Conservation (phyloP, 2,329 filamentous ascomycete genomes). For the Ophiocordyceps camponoti-leonardi region DNA sequence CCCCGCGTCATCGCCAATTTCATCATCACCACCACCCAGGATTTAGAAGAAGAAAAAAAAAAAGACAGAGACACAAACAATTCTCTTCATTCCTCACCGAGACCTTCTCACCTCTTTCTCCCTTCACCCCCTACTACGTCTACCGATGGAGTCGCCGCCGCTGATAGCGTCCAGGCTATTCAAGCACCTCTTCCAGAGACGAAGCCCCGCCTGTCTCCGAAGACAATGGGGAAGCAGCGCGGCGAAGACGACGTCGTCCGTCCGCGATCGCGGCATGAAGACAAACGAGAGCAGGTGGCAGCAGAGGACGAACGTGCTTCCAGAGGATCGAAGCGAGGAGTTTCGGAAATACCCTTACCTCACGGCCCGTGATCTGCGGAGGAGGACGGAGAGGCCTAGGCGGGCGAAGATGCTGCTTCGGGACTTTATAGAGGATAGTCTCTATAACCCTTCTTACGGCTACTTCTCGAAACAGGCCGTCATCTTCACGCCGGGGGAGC, state of each 20-base stretch:
- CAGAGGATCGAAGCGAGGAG: conserved; percentile 62
- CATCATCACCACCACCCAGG: too few species aligned
- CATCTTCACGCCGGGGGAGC: conserved; percentile 83
- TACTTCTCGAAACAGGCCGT: conserved; percentile 95
- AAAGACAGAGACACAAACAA: too few species aligned
- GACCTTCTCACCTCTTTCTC: too few species aligned
- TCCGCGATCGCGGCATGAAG: conserved; percentile 23
- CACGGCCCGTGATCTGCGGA: conserved; percentile 62
- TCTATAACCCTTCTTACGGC: conserved; percentile 89
- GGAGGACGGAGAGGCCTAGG: conserved; percentile 57
- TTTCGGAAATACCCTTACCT: conserved; percentile 71
- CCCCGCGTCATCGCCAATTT: too few species aligned
- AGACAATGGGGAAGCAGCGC: conserved; percentile 8
- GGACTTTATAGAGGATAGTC: conserved; percentile 93
- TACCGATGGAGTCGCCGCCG: too few species aligned
- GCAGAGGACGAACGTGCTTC: conserved; percentile 60
- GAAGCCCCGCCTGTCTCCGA: background rate
- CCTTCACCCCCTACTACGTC: too few species aligned
- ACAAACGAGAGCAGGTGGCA: conserved; percentile 64
- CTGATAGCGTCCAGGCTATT: background rate
- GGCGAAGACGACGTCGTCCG: conserved; percentile 5
- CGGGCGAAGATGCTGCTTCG: conserved; percentile 93
- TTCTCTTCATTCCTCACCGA: too few species aligned
- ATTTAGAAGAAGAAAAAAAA: too few species aligned
- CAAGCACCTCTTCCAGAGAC: background rate